Base-by-base conservation (phyloP, 371 early-diverging fungal species). In the Nematocida ausubeli region DNA sequence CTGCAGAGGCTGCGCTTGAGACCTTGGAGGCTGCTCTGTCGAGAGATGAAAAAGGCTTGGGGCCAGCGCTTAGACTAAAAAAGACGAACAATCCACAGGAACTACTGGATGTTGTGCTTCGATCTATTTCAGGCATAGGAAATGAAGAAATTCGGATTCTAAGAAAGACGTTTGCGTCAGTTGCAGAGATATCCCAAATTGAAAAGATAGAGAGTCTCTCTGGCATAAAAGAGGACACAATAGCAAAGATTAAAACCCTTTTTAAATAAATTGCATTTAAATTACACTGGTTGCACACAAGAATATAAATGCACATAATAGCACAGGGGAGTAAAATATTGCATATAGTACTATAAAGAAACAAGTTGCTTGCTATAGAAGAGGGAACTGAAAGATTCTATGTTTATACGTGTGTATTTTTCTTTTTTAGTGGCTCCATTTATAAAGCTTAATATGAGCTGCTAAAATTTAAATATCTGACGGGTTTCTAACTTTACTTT, bases 51-150 rank as follows among this genome's bases (percentile, higher is more conserved):
- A 55, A 42, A 19, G 44, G 34, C 3, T 5, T 19, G 22, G 49
- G 65, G 47, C 72, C 64, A 22, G 30, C 34, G 0, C 40, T 72
- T 7, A 50, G 24, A n/a, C 39, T 72, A 12, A 72, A 50, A 42
- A 75, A 75, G 54, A 32, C 35, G 47, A 24, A 16, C 5, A 47
- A 2, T 19, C 78, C 78, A 9, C 54, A 57, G 26, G 37, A 51
- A 19, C 34, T 75, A 12, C 37, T 75, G 22, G 54, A 66, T 54
- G 44, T n/a, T 5, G 28, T 64, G 12, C 42, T 75, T 12, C 28
- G 51, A 30, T 28, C 54, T 24, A 63, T 72, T n/a, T 26, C 78
- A 5, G 78, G 78, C 19, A 66, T 75, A 12, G 24, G 19, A 7
- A 24, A 7, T 16, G 51, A 49, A 19, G 78, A 75, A 40, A 58